Conservation (phyloP, 176 grass and related monocot genomes). For the Musa schizocarpa region DNA sequence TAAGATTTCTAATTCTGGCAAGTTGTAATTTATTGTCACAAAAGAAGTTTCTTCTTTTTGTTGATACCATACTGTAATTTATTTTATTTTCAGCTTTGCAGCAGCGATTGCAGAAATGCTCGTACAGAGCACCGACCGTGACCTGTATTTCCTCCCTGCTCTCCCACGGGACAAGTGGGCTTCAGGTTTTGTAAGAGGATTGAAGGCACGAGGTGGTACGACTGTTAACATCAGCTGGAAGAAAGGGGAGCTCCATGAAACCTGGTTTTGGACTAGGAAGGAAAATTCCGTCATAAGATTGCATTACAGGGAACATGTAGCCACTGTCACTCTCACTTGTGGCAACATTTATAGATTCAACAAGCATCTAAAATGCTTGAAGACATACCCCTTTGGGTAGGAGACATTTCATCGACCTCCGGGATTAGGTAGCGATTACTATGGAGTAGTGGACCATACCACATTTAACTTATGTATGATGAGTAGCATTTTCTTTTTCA, state of each 20-base stretch:
- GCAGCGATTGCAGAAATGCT: conserved; percentile 79
- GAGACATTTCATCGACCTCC: conserved; percentile 1
- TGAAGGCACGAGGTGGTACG: conserved; percentile 60
- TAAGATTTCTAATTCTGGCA: too few species aligned
- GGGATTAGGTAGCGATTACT: neutral
- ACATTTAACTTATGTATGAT: too few species aligned
- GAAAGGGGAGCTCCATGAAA: conserved; percentile 68
- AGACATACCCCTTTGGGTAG: conserved; percentile 21
- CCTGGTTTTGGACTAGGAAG: conserved; percentile 46
- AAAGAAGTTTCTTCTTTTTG: conserved; percentile 2
- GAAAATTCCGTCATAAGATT: conserved; percentile 35
- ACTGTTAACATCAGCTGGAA: conserved; percentile 75
- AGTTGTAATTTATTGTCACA: neutral
- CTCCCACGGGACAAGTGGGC: conserved; percentile 67
- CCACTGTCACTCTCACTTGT: conserved; percentile 10
- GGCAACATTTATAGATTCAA: conserved; percentile 51
- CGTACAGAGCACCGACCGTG: conserved; percentile 54
- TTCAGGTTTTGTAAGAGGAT: conserved; percentile 55
- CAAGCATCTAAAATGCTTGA: conserved; percentile 56
- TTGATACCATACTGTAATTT: neutral
- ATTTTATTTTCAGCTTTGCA: conserved; percentile 50
- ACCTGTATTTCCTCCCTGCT: conserved; percentile 70
- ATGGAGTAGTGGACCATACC: too few species aligned
- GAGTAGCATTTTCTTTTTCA: too few species aligned
- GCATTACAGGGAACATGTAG: conserved; percentile 26